Conservation (phyloP, 495 filamentous ascomycete species). For the Glonium stellatum region DNA sequence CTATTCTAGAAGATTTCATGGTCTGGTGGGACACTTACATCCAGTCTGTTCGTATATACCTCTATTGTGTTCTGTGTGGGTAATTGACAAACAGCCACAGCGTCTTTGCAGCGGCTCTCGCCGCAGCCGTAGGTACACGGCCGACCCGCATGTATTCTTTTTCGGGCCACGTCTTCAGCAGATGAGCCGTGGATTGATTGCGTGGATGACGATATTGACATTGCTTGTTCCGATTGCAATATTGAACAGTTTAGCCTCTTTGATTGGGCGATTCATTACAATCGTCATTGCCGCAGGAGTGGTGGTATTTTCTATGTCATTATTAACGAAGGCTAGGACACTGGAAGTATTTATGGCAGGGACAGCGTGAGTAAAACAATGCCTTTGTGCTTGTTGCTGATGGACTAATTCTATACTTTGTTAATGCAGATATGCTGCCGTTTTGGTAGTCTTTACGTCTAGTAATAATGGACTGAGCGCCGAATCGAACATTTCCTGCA, state of each 20-base stretch:
- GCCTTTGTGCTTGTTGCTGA: not conserved
- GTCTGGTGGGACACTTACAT: not conserved
- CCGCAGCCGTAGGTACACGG: not conserved
- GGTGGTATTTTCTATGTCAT: not conserved
- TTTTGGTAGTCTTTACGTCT: not conserved
- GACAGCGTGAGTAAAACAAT: not conserved
- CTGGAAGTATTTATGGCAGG: not conserved
- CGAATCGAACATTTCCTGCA: not conserved
- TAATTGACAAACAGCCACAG: no score
- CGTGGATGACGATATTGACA: not conserved
- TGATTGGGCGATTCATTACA: not conserved
- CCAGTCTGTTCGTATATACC: not conserved
- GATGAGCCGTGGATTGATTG: not conserved
- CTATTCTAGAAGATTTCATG: not conserved
- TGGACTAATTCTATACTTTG: not conserved
- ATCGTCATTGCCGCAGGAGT: not conserved
- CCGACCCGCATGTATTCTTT: not conserved
- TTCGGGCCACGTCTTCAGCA: not conserved
- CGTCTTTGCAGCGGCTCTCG: not conserved
- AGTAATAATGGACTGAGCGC: not conserved
- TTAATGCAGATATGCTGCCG: not conserved
- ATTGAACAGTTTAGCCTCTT: not conserved
- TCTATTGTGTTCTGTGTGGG: not conserved
- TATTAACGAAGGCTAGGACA: not conserved
- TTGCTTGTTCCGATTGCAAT: not conserved